These are phyloP conservation scores for Colletotrichum echinochloae DNA, from an alignment of 2,329 filamentous ascomycete species.

Conservation along the genomic window DNA sequence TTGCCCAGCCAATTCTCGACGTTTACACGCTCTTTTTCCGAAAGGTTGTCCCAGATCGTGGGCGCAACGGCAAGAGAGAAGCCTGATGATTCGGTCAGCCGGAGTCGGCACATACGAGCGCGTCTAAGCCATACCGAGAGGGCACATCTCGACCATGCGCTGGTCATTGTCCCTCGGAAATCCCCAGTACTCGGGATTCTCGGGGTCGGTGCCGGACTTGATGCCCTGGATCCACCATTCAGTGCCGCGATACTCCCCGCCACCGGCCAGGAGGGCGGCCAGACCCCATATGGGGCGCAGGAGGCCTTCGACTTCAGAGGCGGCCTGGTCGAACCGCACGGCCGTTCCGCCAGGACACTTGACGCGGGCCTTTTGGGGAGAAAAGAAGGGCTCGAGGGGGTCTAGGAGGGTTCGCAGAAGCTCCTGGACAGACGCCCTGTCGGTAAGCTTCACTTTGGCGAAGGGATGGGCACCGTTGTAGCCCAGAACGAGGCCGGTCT, in stretches of 20 bases:
- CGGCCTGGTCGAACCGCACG: conserved; percentile 81
- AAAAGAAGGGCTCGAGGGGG: conserved; percentile 79
- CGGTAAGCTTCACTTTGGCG: conserved; percentile 61
- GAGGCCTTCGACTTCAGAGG: conserved; percentile 81
- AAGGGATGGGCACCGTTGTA: conserved; percentile 68
- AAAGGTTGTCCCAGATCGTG: conserved; percentile 74
- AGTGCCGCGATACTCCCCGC: conserved; percentile 72
- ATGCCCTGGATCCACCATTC: conserved; percentile 78
- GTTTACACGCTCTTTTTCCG: conserved; percentile 71
- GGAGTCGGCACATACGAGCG: neutral
- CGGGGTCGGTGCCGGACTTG: conserved; percentile 77
- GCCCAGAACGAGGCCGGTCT: conserved; percentile 55
- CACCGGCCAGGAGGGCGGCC: conserved; percentile 76
- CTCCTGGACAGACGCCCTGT: conserved; percentile 68
- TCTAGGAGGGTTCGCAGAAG: conserved; percentile 74
- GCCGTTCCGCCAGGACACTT: conserved; percentile 77
- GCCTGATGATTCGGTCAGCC: conserved; percentile 50
- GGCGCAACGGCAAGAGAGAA: conserved; percentile 78
- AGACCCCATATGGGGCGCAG: conserved; percentile 82
- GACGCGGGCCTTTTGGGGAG: conserved; percentile 72
- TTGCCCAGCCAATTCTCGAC: conserved; percentile 80
- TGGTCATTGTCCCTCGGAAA: conserved; percentile 82
- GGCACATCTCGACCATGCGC: conserved; percentile 88
- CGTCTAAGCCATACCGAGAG: conserved; percentile 64
- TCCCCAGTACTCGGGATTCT: conserved; percentile 80